These are phyloP conservation scores for Quambalaria eucalypti DNA, from an alignment of 1,284 basidiomycete species.

Conservation along the genomic window DNA sequence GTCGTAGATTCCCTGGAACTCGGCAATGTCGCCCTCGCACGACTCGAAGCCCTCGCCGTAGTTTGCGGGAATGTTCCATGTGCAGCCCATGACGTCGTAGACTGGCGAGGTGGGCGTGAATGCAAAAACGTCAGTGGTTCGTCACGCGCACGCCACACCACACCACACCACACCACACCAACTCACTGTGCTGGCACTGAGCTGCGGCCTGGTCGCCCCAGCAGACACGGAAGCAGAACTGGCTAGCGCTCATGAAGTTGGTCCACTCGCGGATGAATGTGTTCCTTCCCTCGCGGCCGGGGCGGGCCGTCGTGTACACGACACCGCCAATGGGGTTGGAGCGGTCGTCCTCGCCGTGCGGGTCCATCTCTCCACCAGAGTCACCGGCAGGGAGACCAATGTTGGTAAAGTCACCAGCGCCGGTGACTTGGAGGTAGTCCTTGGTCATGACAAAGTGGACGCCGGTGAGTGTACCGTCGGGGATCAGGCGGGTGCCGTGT, in stretches of 20 bases:
- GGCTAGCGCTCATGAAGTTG: constrained; percentile 31
- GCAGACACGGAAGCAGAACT: constrained; percentile 41
- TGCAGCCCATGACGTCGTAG: constrained; percentile 41
- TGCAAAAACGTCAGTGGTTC: not conserved
- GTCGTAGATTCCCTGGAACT: constrained; percentile 33
- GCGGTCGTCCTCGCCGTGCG: constrained; percentile 35
- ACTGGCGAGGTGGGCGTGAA: constrained; percentile 14
- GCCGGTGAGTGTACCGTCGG: constrained; percentile 35
- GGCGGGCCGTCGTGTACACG: constrained; percentile 36
- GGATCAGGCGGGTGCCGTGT: constrained; percentile 42
- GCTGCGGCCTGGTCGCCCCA: constrained; percentile 22
- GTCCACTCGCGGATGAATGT: constrained; percentile 26
- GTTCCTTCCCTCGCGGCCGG: constrained; percentile 17
- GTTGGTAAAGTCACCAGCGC: constrained; percentile 28
- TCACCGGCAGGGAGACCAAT: constrained; percentile 24
- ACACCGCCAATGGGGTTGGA: constrained; percentile 40
- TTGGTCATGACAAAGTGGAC: constrained; percentile 40
- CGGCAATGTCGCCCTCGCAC: constrained; percentile 29
- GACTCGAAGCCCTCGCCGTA: constrained; percentile 32
- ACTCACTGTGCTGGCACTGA: constrained; percentile 32
- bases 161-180: too few relatives aligned
- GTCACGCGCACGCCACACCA: not conserved
- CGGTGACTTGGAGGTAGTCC: constrained; percentile 40
- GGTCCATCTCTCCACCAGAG: constrained; percentile 40
- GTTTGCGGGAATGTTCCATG: constrained; percentile 37